Conservation (phyloP, 345 rosid genomes). For the Gossypium longicalyx region DNA sequence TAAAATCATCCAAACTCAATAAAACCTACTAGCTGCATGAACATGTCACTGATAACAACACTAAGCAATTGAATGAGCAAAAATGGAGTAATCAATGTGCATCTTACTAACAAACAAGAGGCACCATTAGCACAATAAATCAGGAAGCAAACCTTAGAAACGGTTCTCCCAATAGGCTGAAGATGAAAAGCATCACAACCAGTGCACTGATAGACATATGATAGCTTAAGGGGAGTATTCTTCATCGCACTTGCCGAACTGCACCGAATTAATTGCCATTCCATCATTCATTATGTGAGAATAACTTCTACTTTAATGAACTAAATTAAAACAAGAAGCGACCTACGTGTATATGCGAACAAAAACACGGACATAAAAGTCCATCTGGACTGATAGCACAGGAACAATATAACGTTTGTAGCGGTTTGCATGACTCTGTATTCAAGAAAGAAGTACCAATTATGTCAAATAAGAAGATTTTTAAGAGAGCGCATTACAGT, state of each 20-base stretch:
- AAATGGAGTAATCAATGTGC: background rate
- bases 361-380: constrained; percentile 93
- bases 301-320: background rate
- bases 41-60: background rate
- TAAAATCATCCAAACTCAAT: background rate
- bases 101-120: background rate
- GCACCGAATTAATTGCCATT: constrained; percentile 30
- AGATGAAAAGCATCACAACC: constrained; percentile 99
- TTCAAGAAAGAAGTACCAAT: constrained; percentile 14
- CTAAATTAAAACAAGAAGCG: constrained; percentile 11
- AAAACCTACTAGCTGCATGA: background rate
- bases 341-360: constrained; percentile 91
- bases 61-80: background rate
- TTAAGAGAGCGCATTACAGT: background rate
- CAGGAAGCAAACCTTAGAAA: constrained; percentile 60
- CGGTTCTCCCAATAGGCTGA: constrained; percentile 81
- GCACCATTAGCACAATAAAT: constrained; percentile 3
- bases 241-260: constrained; percentile 98
- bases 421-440: constrained; percentile 98
- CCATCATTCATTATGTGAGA: constrained; percentile 15
- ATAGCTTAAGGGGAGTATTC: constrained; percentile 97
- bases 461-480: background rate
- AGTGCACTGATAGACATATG: constrained; percentile 90
- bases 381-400: constrained; percentile 89
- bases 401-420: constrained; percentile 97